Conservation (phyloP, 2,329 filamentous ascomycete species). For the Trematosphaeria pertusa region DNA sequence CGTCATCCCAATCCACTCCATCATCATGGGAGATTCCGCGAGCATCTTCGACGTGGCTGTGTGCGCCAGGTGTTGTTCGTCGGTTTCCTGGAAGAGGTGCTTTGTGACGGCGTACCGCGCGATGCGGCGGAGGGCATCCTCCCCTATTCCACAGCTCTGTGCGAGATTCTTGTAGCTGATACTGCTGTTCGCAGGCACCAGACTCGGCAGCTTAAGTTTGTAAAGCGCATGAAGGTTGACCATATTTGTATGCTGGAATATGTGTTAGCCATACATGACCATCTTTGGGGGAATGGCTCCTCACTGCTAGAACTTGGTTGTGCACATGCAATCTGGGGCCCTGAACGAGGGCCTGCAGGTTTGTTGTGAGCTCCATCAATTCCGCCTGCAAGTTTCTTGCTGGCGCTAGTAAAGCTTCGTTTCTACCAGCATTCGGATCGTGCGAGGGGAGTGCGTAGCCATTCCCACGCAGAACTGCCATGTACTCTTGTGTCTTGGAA, state of each 20-base stretch:
- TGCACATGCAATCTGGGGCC: too few species aligned
- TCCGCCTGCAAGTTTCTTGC: too few species aligned
- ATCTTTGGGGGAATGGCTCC: too few species aligned
- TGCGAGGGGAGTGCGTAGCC: too few species aligned
- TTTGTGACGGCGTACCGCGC: slow-evolving; percentile 1
- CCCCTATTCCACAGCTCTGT: background rate
- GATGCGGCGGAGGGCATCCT: background rate
- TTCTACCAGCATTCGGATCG: too few species aligned
- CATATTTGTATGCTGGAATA: background rate
- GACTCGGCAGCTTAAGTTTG: background rate
- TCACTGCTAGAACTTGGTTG: too few species aligned
- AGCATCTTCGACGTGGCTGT: background rate
- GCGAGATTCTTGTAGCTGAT: background rate
- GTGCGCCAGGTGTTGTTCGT: background rate
- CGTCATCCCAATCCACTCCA: background rate
- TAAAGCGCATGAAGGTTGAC: background rate
- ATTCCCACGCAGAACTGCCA: too few species aligned
- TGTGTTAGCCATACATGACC: too few species aligned
- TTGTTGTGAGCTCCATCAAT: too few species aligned
- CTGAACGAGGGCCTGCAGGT: too few species aligned
- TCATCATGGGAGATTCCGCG: slow-evolving; percentile 1
- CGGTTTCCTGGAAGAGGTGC: background rate
- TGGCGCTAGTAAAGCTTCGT: too few species aligned
- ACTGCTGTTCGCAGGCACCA: background rate
- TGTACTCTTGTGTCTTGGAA: too few species aligned